A percentile compares a stretch with the other conserved stretches of the same genome.
phyloP scores from a whole-genome alignment of 441 rosid species.

The Macaranga tanarius region DNA sequence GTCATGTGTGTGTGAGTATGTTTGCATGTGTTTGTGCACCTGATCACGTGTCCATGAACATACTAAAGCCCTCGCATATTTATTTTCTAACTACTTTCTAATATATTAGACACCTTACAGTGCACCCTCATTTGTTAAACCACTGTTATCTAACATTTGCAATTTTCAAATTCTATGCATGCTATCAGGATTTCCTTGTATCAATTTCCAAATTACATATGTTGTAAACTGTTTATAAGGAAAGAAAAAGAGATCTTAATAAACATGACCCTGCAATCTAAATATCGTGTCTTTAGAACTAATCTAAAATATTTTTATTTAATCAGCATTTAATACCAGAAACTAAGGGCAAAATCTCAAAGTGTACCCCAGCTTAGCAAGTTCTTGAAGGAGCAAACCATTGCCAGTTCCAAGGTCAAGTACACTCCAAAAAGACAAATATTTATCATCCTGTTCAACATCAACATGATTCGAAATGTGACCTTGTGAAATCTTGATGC shows the following conservation, averaged over 20 bases:
- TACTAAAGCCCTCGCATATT: neutral
- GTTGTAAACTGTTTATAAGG: neutral
- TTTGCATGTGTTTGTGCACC: neutral
- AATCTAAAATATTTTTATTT: constrained; percentile 16
- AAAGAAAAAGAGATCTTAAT: neutral
- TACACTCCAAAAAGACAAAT: constrained; percentile 75
- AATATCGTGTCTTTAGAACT: neutral
- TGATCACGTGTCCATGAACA: neutral
- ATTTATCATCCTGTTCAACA: constrained; percentile 50
- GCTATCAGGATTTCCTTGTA: neutral
- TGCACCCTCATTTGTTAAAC: neutral
- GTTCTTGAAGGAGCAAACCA: constrained; percentile 92
- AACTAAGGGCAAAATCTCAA: constrained; percentile 36
- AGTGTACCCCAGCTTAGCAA: constrained; percentile 86
- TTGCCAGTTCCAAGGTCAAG: constrained; percentile 97
- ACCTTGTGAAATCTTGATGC: constrained; percentile 58
- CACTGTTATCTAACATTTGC: neutral
- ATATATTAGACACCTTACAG: neutral
- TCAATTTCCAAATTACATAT: constrained; percentile 5
- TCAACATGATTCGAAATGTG: constrained; percentile 45
- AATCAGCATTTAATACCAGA: constrained; percentile 25
- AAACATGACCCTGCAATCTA: neutral
- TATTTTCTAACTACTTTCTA: neutral
- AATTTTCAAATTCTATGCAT: neutral
- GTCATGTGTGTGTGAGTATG: neutral